Evolutionary conservation across 257 asterid genomes (phyloP), one percentile per base, ranked within the genome.

Genomic region (Nicotiana obtusifolia): DNA sequence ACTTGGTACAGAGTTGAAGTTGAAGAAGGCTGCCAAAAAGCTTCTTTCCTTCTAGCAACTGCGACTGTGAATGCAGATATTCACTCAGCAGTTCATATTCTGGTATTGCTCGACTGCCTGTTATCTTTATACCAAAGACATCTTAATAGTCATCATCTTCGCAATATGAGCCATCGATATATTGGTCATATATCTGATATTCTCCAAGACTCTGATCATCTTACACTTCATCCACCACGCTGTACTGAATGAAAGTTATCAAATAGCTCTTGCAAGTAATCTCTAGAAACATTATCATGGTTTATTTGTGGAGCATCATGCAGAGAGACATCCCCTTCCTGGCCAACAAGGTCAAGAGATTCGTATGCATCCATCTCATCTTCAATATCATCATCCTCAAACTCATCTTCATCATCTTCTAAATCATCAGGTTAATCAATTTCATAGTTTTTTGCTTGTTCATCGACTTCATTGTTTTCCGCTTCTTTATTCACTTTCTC

Each of bases 211-310:
- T 85, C 9, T 84, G 88, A 81, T 88, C 85, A 71, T 86, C 88
- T 71, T 35, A 81, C 88, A 82, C 57, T 65, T 83, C 91, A 83
- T 84, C 84, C 47, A 78, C 87, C 22, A 83, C 17, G 54, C 84
- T 67, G 86, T 88, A 54, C 87, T 88, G 31, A 85, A 89, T 28
- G 97, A 57, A 91, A 95, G 84, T 93, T 87, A 19, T 90, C 97
- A 84, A 95, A 95, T 33, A 95, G 99, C 64, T 91, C 93, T 81
- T 92, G 99, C 62, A 95, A 93, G 85, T 90, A 92, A 84, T 84
- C 90, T 82, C 88, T 89, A 1, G 98, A 93, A 81, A 92, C 67
- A 79, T 88, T 92, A 80, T 89, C 98, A 28, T 87, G 86, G 81
- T 88, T 93, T 62, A 83, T 87, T 81, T 92, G 85, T 62, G 93